Evolutionary conservation across 805 yeast genomes (phyloP), one percentile per base, ranked within the genome.

Genomic region (Wickerhamiella shivajii): DNA sequence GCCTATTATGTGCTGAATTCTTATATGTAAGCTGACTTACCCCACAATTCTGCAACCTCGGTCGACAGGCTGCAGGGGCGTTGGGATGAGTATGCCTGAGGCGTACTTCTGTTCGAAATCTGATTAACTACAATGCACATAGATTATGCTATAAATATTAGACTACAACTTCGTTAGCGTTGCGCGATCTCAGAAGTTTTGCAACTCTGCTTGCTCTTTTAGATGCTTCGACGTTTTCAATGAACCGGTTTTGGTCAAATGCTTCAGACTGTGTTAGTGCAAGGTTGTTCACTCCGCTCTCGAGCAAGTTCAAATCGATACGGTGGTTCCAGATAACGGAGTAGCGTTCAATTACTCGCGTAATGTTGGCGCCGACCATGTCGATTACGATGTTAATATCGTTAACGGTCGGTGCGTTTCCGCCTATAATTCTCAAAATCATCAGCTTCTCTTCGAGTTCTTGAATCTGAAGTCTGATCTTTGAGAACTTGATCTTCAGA

Each of bases 381-480:
- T 38, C 33, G 14, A 24, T 17, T 3, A 33, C 29, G 12, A 38
- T 17, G 6, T 18, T 13, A 11, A 38, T n/a, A 27, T 33, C 34
- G 30, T 31, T 36, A 9, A 10, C 24, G 2, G 12, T 21, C 2
- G 40, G 38, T 12, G 24, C 19, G 19, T 21, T 13, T 18, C 33
- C 33, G 18, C 27, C 11, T 17, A 22, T 29, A 3, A 30, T 30
- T 22, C 31, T n/a, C 8, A 18, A 15, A 9, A 30, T n/a, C 30
- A 31, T 22, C 5, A 26, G 27, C 10, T 33, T 27, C 24, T 31
- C 35, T 19, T 38, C 40, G 5, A 30, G 28, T 18, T 24, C 10
- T 12, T 26, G 23, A 3, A 33, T 18, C 14, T 18, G 19, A 6
- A 16, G 14, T 17, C 24, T 17, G 8, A 20, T 16, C 3, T 16